Base-by-base conservation (phyloP, 805 yeast species). In the Nakazawaea ernobii region DNA sequence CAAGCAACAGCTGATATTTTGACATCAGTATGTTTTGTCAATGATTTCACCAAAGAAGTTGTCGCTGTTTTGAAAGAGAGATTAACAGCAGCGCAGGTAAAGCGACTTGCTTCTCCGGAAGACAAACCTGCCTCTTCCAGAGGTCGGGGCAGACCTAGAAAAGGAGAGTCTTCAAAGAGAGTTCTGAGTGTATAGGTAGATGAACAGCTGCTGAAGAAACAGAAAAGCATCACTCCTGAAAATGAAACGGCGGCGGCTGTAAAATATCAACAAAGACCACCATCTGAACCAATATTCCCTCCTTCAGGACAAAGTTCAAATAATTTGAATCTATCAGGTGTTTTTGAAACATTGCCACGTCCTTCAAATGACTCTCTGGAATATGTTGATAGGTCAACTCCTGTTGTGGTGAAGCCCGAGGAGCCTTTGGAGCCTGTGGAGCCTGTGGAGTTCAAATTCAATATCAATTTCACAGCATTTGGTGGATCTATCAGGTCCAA, bases 401-500 rank as follows among this genome's bases (percentile, higher is more conserved):
- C 35, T 1, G 11, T 3, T 29, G 13, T 8, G 11, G 14, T 14
- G 11, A 14, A 27, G 3, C 33, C 39, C 2, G 14, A 13, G 45
- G 43, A 37, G n/a, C n/a, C n/a, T n/a, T n/a, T n/a, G n/a, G n/a
- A n/a, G 29, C 17, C n/a, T 9, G n/a, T n/a, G 10, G 27, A 26
- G 8, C 39, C 39, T 3, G 14, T 24, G 45, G 43, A 37, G 14
- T 8, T 24, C 15, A 28, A 13, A 11, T n/a, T 38, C 24, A 37
- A 33, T 13, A 20, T 38, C 13, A 40, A 44, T 26, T 40, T 49
- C 29, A 32, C 17, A 15, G 32, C 32, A 8, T 39, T 42, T 24
- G 40, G 46, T 1, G 59, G 63, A 2, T 73, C 79, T 2, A 61
- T 77, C 50, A 73, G 72, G 39, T 64, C 74, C 2, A 53, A 67